Conservation (phyloP, 208 protist genomes). For the Leptomonas pyrrhocoris region DNA sequence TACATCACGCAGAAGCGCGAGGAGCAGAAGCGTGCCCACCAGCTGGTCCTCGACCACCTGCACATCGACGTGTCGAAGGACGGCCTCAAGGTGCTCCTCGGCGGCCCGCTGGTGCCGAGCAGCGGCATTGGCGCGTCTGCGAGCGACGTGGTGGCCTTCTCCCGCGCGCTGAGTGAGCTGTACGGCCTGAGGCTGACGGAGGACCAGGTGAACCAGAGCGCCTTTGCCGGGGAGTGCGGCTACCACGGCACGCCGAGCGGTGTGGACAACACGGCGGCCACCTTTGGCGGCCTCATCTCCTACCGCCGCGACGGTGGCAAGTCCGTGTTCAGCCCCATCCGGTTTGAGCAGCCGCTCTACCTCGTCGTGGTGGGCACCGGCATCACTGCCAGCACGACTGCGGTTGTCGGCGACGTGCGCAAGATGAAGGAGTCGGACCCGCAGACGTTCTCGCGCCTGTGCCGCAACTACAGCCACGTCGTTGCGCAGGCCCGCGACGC, state of each 20-base stretch:
- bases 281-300: slow-evolving; percentile 83
- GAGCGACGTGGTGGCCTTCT: too few relatives aligned
- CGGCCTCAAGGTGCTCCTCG: slow-evolving; percentile 63
- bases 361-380: slow-evolving; percentile 84
- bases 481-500: too few relatives aligned
- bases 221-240: slow-evolving; percentile 73
- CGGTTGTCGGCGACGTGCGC: too few relatives aligned
- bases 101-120: slow-evolving; percentile 75
- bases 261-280: slow-evolving; percentile 89
- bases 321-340: slow-evolving; percentile 43
- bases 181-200: slow-evolving; percentile 64
- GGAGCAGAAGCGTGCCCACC: slow-evolving; percentile 77
- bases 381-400: too few relatives aligned
- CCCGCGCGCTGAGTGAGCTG: too few relatives aligned
- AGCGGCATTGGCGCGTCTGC: too few relatives aligned
- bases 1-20: slow-evolving; percentile 78
- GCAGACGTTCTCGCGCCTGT: too few relatives aligned
- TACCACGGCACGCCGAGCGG: slow-evolving; percentile 92
- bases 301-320: slow-evolving; percentile 46
- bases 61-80: slow-evolving; percentile 62
- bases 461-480: too few relatives aligned
- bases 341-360: slow-evolving; percentile 44
- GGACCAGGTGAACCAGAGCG: slow-evolving; percentile 67
- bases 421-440: too few relatives aligned
- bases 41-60: slow-evolving; percentile 76